Evolutionary conservation across 2,329 filamentous ascomycete species (phyloP), one percentile per base, ranked within the genome.

Genomic region (Pyricularia sp.): DNA sequence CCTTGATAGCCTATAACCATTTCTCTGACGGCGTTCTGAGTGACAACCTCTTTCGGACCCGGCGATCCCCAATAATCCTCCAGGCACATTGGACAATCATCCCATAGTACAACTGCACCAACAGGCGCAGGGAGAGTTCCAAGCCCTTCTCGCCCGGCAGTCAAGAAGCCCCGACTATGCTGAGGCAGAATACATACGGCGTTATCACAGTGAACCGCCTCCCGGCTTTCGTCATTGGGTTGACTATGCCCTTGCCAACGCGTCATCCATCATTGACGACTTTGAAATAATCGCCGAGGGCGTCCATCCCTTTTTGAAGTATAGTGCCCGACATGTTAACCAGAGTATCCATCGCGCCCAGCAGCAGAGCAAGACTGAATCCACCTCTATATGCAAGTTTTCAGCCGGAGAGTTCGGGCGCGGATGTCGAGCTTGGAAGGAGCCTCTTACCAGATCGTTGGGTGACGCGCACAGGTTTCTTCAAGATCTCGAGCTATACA

Each of bases 181-280:
- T n/a, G 60, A 33, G 31, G 7, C 9, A 4, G 78, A 81, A 66
- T 84, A 83, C 64, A 71, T 67, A 9, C 73, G 74, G 1, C 74
- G 79, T 22, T 82, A 83, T 65, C 67, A 65, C 0, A 68, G 75
- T 1, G 72, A 77, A 0, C 81, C 80, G 0, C 81, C 81, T 0
- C 70, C 72, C 0, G 81, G 81, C 0, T 83, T 83, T 35, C 70
- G 77, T 1, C 70, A 67, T 2, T 83, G 81, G 81, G 60, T 35
- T 13, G 60, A 28, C 8, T 26, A 62, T 26, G 60, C 60, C n/a
- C 31, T 62, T 13, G 31, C 60, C 31, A 35, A 44, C 16, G n/a
- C n/a, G 7, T 62, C 60, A 33, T 31, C 60, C n/a, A 33, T 62
- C n/a, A 62, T 62, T 24, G 60, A 62, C 31, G 60, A 62, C 31